Evolutionary conservation across 2,329 filamentous ascomycete genomes (phyloP).

Genomic region (Polytolypa hystricis): DNA sequence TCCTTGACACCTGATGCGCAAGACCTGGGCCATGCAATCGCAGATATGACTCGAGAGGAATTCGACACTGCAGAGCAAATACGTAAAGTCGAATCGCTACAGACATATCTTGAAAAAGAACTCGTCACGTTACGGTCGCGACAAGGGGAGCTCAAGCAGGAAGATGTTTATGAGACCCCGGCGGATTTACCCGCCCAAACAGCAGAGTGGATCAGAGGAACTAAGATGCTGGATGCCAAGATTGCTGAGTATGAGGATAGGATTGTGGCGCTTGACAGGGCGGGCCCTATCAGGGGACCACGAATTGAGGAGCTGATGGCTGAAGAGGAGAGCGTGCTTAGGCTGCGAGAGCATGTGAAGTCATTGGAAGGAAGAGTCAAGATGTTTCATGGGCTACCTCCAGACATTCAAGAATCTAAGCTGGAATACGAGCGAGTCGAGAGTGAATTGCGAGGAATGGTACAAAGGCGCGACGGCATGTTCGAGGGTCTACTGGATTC

Average conservation of each 20-base stretch:
- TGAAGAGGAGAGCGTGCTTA: conserved; percentile 49
- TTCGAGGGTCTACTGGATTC: conserved; percentile 61
- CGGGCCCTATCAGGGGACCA: conserved; percentile 17
- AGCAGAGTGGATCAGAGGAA: conserved; percentile 59
- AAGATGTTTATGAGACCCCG: conserved; percentile 41
- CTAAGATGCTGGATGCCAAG: conserved; percentile 55
- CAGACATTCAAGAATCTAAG: conserved; percentile 57
- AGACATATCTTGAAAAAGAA: conserved; percentile 45
- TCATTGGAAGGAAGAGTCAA: conserved; percentile 56
- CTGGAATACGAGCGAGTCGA: conserved; percentile 59
- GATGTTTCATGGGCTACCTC: conserved; percentile 61
- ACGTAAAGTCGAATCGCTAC: conserved; percentile 45
- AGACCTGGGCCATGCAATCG: conserved; percentile 41
- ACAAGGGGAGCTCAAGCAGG: conserved; percentile 21
- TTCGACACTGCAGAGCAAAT: conserved; percentile 46
- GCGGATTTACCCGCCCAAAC: conserved; percentile 56
- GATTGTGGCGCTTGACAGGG: conserved; percentile 32
- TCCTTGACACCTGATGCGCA: conserved; percentile 39
- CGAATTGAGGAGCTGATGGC: conserved; percentile 42
- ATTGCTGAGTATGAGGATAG: conserved; percentile 56
- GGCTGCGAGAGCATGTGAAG: conserved; percentile 49
- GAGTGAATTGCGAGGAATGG: conserved; percentile 50
- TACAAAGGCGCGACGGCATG: conserved; percentile 54
- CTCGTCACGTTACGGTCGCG: conserved; percentile 24
- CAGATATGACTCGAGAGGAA: conserved; percentile 45